Evolutionary conservation across 805 yeast genomes (phyloP).

Genomic region (Yamadazyma laniorum): DNA sequence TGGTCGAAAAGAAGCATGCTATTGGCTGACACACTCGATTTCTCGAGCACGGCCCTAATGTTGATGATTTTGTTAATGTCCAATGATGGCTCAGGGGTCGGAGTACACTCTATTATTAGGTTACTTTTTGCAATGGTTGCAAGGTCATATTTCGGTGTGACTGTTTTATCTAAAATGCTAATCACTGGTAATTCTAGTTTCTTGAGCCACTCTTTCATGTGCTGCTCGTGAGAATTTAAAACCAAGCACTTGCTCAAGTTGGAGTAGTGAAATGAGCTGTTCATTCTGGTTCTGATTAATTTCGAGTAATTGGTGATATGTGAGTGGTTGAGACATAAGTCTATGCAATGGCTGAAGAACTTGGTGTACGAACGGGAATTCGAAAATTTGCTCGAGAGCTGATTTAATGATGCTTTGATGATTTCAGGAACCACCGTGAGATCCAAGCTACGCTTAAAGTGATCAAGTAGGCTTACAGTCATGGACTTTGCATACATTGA

Average conservation of each 20-base stretch:
- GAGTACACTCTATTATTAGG: background rate
- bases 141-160: background rate
- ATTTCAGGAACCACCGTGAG: slow-evolving; percentile 5
- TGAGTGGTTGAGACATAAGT: slow-evolving; percentile 6
- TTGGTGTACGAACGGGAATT: background rate
- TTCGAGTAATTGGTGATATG: slow-evolving; percentile 5
- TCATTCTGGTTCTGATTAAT: slow-evolving; percentile 4
- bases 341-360: slow-evolving; percentile 8
- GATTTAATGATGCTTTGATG: background rate
- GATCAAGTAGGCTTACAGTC: slow-evolving; percentile 1
- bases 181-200: background rate
- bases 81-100: background rate
- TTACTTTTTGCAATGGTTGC: slow-evolving; percentile 7
- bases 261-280: slow-evolving; percentile 1
- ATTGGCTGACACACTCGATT: background rate
- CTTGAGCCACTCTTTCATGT: slow-evolving; percentile 1
- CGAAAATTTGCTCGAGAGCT: slow-evolving; percentile 6
- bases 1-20: slow-evolving; percentile 6
- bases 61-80: background rate
- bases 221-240: slow-evolving; percentile 4
- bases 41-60: background rate
- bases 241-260: background rate
- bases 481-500: slow-evolving; percentile 2
- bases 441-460: background rate
- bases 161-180: background rate